These are phyloP conservation scores for Sisymbrium irio DNA, from an alignment of 345 rosid genomes.

Conservation along the genomic window DNA sequence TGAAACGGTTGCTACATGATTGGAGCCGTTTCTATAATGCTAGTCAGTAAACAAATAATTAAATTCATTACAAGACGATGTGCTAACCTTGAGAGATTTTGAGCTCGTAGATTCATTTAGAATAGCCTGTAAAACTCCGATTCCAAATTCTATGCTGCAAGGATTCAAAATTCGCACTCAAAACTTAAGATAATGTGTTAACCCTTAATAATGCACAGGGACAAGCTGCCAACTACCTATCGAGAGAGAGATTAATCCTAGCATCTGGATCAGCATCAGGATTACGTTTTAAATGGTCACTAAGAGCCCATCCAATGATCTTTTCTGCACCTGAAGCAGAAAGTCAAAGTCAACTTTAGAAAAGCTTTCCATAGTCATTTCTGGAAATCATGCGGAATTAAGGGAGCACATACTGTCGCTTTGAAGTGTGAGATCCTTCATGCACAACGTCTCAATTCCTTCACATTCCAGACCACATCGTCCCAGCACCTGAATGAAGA, in stretches of 20 bases:
- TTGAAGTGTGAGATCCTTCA: conserved; percentile 71
- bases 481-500: conserved; percentile 52
- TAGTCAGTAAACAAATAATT: not conserved
- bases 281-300: conserved; percentile 76
- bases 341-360: not conserved
- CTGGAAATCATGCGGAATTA: not conserved
- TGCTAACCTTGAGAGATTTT: conserved; percentile 72
- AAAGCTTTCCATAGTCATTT: not conserved
- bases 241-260: conserved; percentile 58
- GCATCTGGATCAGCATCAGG: conserved; percentile 47
- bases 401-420: conserved; percentile 58
- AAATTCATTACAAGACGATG: not conserved
- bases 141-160: conserved; percentile 76
- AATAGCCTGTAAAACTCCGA: conserved; percentile 58
- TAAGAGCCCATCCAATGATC: conserved; percentile 79
- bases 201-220: not conserved
- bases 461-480: conserved; percentile 70
- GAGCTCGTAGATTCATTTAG: conserved; percentile 72
- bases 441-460: conserved; percentile 62
- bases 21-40: not conserved
- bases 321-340: conserved; percentile 72
- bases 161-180: conserved; percentile 23
- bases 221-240: conserved; percentile 54
- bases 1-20: not conserved
- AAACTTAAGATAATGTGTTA: not conserved